Conservation (phyloP, 148 eudicot genomes). For the Spergularia marina region DNA sequence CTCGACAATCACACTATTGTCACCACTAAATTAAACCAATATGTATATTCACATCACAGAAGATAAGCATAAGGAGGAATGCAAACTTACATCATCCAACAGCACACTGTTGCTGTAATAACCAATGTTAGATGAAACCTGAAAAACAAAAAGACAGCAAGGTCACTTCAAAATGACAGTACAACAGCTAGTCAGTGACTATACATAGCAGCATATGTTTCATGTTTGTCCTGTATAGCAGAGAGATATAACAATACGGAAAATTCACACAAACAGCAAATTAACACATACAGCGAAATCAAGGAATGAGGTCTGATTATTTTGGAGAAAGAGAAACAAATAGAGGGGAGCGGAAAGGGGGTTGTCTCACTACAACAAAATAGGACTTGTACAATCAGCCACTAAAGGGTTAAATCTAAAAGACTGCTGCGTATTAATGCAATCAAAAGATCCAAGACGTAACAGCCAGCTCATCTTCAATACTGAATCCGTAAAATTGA, state of each 20-base stretch:
- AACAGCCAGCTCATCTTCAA: background rate
- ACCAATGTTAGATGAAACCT: conserved; percentile 86
- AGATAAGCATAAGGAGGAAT: background rate
- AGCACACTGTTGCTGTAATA: conserved; percentile 85
- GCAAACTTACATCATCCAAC: conserved; percentile 96
- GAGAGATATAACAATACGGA: too few species aligned
- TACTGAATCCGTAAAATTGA: background rate
- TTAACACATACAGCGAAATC: background rate
- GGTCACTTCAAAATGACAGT: background rate
- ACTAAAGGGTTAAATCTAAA: background rate
- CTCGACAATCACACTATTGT: background rate
- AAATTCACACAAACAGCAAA: background rate
- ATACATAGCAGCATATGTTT: too few species aligned
- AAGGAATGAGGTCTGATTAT: background rate
- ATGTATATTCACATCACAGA: background rate
- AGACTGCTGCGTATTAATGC: background rate
- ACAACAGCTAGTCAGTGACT: background rate
- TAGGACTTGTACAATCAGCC: background rate
- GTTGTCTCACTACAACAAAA: background rate
- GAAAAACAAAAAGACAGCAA: conserved; percentile 28
- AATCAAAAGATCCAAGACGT: background rate
- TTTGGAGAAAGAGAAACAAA: too few species aligned
- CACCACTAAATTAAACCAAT: background rate
- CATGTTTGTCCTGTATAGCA: too few species aligned
- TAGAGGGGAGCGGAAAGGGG: background rate